Evolutionary conservation across 140 eudicot species (phyloP).

Genomic region (Erigeron philadelphicus): DNA sequence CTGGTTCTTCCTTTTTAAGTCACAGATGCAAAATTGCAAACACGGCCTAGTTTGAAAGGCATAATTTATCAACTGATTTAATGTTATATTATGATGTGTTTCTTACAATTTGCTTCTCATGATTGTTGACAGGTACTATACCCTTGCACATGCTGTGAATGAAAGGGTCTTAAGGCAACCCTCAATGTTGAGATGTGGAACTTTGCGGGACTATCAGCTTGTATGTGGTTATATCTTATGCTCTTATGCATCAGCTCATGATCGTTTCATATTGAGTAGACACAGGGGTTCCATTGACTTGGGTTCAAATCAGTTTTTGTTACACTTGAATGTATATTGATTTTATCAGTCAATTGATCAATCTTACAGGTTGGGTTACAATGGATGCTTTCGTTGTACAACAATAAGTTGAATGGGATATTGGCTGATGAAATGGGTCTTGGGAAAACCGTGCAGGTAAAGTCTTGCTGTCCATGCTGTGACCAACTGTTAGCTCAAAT

Average conservation of each 20-base stretch:
- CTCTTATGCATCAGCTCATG: not conserved
- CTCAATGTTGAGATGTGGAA: slow-evolving; percentile 82
- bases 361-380: slow-evolving; percentile 85
- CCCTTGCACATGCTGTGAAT: slow-evolving; percentile 96
- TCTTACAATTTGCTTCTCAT: slow-evolving; percentile 12
- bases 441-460: slow-evolving; percentile 96
- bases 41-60: not conserved
- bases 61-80: not conserved
- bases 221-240: slow-evolving; percentile 34
- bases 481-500: not conserved
- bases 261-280: not conserved
- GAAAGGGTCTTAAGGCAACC: slow-evolving; percentile 91
- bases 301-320: not conserved
- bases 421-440: slow-evolving; percentile 99
- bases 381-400: slow-evolving; percentile 96
- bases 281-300: not conserved
- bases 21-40: not conserved
- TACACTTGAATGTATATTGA: not conserved
- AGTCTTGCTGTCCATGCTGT: not conserved
- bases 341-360: slow-evolving; percentile 6
- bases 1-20: not conserved
- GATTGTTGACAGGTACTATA: slow-evolving; percentile 67
- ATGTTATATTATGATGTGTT: not conserved
- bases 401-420: slow-evolving; percentile 91
- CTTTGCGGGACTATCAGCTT: slow-evolving; percentile 93